Conservation (phyloP, 768 basidiomycete species). For the Phylloporus arenicola region DNA sequence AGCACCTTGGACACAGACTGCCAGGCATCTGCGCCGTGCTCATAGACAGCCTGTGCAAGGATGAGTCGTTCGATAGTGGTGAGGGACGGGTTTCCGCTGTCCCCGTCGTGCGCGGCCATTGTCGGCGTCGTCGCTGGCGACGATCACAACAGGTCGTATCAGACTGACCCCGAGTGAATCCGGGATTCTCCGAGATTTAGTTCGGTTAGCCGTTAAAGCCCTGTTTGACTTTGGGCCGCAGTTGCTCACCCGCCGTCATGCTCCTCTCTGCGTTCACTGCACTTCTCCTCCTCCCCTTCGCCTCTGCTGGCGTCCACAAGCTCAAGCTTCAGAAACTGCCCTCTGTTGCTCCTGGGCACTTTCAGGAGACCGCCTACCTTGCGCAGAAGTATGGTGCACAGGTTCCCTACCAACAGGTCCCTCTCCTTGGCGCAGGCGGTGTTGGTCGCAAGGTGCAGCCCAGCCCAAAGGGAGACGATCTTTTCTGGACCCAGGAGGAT, state of each 20-base stretch:
- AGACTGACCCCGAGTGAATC: constrained; percentile 12
- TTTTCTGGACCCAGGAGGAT: constrained; percentile 80
- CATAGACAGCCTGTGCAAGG: constrained; percentile 82
- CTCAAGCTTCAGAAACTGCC: constrained; percentile 88
- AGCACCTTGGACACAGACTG: constrained; percentile 58
- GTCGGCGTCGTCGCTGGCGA: constrained; percentile 8
- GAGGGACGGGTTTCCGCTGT: constrained; percentile 10
- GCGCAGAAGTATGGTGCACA: constrained; percentile 84
- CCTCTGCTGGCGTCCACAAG: constrained; percentile 61
- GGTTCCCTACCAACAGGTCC: constrained; percentile 43
- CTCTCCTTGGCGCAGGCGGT: constrained; percentile 72
- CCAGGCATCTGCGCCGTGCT: constrained; percentile 72
- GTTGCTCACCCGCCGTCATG: constrained; percentile 31
- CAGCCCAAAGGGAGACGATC: constrained; percentile 46
- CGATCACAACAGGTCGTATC: not conserved
- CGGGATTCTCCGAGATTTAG: constrained; percentile 13
- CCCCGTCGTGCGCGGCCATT: constrained; percentile 6
- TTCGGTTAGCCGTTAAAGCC: constrained; percentile 23
- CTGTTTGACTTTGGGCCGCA: constrained; percentile 2
- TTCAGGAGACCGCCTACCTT: constrained; percentile 76
- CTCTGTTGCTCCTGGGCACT: constrained; percentile 52
- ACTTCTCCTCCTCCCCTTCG: constrained; percentile 42
- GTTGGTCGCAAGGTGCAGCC: constrained; percentile 57
- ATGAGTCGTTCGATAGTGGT: constrained; percentile 65
- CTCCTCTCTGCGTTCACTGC: constrained; percentile 37